A percentile compares a stretch with the other conserved stretches of the same genome.
Conservation (phyloP, 257 asterid genomes). For the Capsicum rhomboideum region DNA sequence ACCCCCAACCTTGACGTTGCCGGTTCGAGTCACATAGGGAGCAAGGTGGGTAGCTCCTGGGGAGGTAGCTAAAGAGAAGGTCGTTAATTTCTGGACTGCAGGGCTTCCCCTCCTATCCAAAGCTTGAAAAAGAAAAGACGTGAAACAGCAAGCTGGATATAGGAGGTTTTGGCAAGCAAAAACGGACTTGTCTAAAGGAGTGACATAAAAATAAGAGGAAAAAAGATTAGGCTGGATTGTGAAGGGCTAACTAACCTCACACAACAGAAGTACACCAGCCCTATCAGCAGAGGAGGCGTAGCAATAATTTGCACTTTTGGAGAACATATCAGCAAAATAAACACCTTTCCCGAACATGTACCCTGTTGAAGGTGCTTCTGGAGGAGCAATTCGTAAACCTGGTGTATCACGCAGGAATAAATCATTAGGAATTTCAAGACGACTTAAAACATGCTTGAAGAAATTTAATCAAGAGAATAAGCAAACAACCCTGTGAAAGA, state of each 20-base stretch:
- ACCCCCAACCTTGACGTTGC: too few relatives aligned
- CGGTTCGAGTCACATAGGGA: too few relatives aligned
- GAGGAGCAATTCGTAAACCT: constrained; percentile 98
- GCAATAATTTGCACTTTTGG: constrained; percentile 93
- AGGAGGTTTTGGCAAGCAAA: background rate
- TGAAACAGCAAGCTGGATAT: background rate
- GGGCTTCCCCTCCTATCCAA: background rate
- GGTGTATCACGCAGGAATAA: background rate
- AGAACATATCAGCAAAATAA: constrained; percentile 97
- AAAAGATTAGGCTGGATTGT: background rate
- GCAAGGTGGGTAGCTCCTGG: too few relatives aligned
- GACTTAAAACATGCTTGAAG: background rate
- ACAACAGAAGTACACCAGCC: constrained; percentile 73
- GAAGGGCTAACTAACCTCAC: constrained; percentile 41
- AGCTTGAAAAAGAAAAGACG: background rate
- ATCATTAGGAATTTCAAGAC: background rate
- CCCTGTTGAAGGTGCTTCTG: constrained; percentile 92
- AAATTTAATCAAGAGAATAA: background rate
- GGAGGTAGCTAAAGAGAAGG: background rate
- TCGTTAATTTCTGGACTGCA: background rate
- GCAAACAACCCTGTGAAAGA: constrained; percentile 68
- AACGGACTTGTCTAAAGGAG: background rate
- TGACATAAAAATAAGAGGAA: background rate
- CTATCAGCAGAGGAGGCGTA: constrained; percentile 28
- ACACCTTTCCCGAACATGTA: constrained; percentile 99